Percentiles rank a stretch among this genome's conserved stretches.
Conservation (phyloP, 2,329 filamentous ascomycete genomes). For the Grosmannia serpens region DNA sequence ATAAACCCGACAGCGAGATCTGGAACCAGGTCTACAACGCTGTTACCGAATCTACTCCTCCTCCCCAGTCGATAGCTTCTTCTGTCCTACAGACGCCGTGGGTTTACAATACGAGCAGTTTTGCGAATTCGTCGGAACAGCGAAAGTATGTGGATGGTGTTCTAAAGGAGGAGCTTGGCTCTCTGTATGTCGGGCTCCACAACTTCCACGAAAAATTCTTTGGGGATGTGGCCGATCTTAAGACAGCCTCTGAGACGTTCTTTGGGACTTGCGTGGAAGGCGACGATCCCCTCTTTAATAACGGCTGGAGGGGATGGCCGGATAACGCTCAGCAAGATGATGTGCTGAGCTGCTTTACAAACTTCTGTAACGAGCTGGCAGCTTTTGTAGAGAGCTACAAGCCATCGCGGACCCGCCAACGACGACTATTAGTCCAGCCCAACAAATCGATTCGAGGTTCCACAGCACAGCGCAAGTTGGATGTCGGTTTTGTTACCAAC, state of each 20-base stretch:
- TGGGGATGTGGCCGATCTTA: constrained; percentile 18
- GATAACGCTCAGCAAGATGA: constrained; percentile 21
- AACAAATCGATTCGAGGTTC: constrained; percentile 17
- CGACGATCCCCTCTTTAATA: constrained; percentile 18
- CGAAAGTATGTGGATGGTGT: constrained; percentile 21
- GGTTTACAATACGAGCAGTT: constrained; percentile 20
- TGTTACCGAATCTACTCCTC: constrained; percentile 22
- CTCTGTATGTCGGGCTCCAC: constrained; percentile 22
- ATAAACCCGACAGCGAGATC: constrained; percentile 19
- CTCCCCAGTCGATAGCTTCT: constrained; percentile 11
- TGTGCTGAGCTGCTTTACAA: constrained; percentile 23
- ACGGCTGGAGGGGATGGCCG: constrained; percentile 24
- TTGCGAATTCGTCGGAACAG: constrained; percentile 24
- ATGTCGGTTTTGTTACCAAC: neutral
- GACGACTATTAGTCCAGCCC: constrained; percentile 17
- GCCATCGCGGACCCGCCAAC: constrained; percentile 13
- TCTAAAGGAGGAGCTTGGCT: constrained; percentile 23
- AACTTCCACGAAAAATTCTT: constrained; percentile 23
- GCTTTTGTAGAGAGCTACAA: constrained; percentile 15
- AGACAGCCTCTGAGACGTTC: constrained; percentile 20
- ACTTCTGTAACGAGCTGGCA: constrained; percentile 17
- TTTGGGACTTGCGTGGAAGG: constrained; percentile 23
- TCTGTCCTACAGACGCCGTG: constrained; percentile 20
- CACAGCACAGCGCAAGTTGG: neutral
- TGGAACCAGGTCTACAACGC: constrained; percentile 21